Conservation (phyloP, 1,139 yeast genomes). For the Meyerozyma sp. region DNA sequence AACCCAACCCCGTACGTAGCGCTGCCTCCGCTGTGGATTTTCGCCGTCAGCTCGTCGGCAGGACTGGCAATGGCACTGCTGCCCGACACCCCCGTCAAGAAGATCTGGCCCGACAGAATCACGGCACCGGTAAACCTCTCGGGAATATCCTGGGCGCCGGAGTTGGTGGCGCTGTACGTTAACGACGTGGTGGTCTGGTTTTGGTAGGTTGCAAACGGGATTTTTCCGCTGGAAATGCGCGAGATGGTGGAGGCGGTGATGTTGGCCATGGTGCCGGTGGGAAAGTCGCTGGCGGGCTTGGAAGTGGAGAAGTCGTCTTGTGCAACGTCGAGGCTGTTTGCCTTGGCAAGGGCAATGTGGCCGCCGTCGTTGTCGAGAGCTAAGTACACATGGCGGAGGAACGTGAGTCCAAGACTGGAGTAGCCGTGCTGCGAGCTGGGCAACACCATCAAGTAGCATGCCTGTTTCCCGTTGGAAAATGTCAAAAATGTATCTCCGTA, state of each 20-base stretch:
- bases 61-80: constrained; percentile 8
- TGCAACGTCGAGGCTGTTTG: constrained; percentile 13
- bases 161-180: neutral
- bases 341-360: constrained; percentile 53
- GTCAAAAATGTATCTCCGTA: constrained; percentile 26
- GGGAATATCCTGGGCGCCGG: constrained; percentile 17
- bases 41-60: constrained; percentile 5
- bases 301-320: constrained; percentile 1
- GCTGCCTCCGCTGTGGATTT: neutral
- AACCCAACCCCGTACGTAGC: neutral
- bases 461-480: constrained; percentile 51
- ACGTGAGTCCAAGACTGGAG: constrained; percentile 57
- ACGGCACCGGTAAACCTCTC: constrained; percentile 30
- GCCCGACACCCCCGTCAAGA: constrained; percentile 11
- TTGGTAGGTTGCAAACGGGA: neutral
- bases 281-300: neutral
- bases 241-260: neutral
- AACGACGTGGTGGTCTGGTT: neutral
- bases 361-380: constrained; percentile 65
- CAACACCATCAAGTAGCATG: constrained; percentile 55
- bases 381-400: constrained; percentile 50
- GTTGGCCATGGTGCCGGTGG: neutral
- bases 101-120: constrained; percentile 28
- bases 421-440: constrained; percentile 51
- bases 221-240: neutral